Percentiles rank a stretch among this genome's conserved stretches.
Evolutionary conservation across 495 filamentous ascomycete genomes (phyloP).

Genomic region (Niebla homalea): DNA sequence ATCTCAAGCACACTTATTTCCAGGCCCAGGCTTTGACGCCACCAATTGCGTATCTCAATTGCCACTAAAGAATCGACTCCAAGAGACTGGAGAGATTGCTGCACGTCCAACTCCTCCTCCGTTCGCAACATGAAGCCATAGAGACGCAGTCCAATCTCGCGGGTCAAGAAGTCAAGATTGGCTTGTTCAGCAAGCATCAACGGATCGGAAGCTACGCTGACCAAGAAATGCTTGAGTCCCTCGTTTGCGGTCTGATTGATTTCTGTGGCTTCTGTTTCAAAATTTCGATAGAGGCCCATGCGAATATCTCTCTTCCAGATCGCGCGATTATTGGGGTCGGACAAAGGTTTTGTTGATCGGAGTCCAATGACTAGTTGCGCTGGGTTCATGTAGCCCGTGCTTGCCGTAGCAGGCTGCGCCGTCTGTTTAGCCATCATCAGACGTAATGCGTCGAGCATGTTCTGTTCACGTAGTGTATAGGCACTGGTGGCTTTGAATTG

Average conservation of each 20-base stretch:
- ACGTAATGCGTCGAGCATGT: neutral
- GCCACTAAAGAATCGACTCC: slow-evolving; percentile 34
- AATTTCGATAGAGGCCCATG: slow-evolving; percentile 21
- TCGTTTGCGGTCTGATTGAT: neutral
- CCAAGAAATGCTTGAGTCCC: slow-evolving; percentile 15
- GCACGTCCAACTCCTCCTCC: slow-evolving; percentile 28
- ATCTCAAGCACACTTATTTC: slow-evolving; percentile 29
- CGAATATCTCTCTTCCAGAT: slow-evolving; percentile 19
- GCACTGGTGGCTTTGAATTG: neutral
- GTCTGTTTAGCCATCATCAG: neutral
- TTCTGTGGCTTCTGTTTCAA: neutral
- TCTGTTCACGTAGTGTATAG: slow-evolving; percentile 2
- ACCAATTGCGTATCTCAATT: slow-evolving; percentile 37
- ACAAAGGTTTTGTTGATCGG: neutral
- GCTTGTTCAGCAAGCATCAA: slow-evolving; percentile 3
- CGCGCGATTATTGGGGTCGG: slow-evolving; percentile 7
- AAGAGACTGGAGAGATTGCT: slow-evolving; percentile 20
- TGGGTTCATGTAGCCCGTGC: slow-evolving; percentile 12
- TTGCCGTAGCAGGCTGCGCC: slow-evolving; percentile 6
- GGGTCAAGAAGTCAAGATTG: slow-evolving; percentile 3
- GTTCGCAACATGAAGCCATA: slow-evolving; percentile 26
- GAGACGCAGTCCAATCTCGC: slow-evolving; percentile 23
- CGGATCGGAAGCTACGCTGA: slow-evolving; percentile 7
- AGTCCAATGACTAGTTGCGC: slow-evolving; percentile 10
- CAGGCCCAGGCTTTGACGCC: slow-evolving; percentile 22